These are phyloP conservation scores for Pueraria montana DNA, from an alignment of 306 rosid genomes.

Conservation along the genomic window DNA sequence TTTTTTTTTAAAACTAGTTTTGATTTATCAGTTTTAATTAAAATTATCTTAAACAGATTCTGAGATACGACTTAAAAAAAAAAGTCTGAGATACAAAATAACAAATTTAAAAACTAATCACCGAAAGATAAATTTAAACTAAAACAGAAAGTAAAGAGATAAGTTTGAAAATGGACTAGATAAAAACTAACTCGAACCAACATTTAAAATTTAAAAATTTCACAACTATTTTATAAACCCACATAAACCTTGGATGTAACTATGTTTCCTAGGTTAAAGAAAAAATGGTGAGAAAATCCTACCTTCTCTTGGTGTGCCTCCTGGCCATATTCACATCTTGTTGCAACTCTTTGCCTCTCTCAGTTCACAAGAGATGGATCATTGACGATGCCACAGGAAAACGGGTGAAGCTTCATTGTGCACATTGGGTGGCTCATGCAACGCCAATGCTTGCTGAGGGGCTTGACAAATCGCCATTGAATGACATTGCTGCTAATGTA, in stretches of 20 bases:
- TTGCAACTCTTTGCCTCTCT: slow-evolving; percentile 46
- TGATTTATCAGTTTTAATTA: background rate
- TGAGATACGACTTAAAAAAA: too few relatives aligned
- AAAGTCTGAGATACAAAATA: too few relatives aligned
- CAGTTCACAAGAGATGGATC: slow-evolving; percentile 59
- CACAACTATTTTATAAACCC: background rate
- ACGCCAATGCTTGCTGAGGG: slow-evolving; percentile 57
- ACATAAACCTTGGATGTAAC: background rate
- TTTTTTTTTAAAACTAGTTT: too few relatives aligned
- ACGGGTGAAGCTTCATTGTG: slow-evolving; percentile 51
- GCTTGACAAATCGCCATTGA: slow-evolving; percentile 44
- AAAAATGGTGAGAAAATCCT: background rate
- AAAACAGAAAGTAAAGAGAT: too few relatives aligned
- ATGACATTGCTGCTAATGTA: slow-evolving; percentile 27
- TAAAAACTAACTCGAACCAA: too few relatives aligned
- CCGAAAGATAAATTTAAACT: too few relatives aligned
- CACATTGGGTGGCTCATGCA: slow-evolving; percentile 52
- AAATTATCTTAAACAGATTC: background rate
- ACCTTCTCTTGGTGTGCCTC: background rate
- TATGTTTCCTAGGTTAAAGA: background rate
- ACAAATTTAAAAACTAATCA: too few relatives aligned
- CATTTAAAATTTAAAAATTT: too few relatives aligned
- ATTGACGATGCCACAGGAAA: slow-evolving; percentile 51
- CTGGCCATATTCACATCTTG: background rate
- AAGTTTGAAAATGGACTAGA: too few relatives aligned